phyloP scores from a whole-genome alignment of 225 moss, liverwort and hornwort genomes.

The Sphagnum tenellum region DNA sequence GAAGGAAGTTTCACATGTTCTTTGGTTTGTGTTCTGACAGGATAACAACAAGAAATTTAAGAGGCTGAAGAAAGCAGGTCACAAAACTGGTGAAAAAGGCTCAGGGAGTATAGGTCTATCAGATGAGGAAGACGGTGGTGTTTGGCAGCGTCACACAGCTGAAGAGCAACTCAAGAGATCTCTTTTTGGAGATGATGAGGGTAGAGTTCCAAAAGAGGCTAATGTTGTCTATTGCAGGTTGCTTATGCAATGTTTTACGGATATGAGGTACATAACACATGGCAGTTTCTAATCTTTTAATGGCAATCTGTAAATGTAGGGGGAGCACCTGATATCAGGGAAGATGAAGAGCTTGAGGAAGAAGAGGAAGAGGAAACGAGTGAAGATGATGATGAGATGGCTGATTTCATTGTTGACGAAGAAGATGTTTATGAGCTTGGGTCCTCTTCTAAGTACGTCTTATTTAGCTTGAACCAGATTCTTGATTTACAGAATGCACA shows the following conservation, averaged over 20 bases:
- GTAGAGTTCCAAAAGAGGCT: constrained; percentile 13
- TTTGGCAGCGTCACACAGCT: constrained; percentile 80
- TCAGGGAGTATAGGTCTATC: constrained; percentile 54
- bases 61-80: constrained; percentile 78
- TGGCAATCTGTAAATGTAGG: constrained; percentile 19
- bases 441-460: too few species aligned
- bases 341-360: constrained; percentile 56
- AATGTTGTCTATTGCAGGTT: too few species aligned
- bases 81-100: constrained; percentile 60
- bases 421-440: constrained; percentile 95
- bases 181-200: constrained; percentile 96
- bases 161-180: constrained; percentile 84
- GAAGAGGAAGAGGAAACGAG: constrained; percentile 64
- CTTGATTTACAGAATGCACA: too few species aligned
- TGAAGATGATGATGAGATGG: constrained; percentile 98
- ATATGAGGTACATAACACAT: too few species aligned
- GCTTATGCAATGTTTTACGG: too few species aligned
- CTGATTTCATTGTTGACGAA: constrained; percentile 98
- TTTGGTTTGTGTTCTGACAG: constrained; percentile 13
- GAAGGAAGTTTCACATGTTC: too few species aligned
- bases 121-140: constrained; percentile 82
- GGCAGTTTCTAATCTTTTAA: too few species aligned
- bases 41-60: constrained; percentile 87
- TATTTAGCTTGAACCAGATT: too few species aligned
- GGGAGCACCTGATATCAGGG: constrained; percentile 73